Percentiles rank a stretch among this genome's conserved stretches.
Conservation (phyloP, 345 rosid genomes). For the Camelina hispida region DNA sequence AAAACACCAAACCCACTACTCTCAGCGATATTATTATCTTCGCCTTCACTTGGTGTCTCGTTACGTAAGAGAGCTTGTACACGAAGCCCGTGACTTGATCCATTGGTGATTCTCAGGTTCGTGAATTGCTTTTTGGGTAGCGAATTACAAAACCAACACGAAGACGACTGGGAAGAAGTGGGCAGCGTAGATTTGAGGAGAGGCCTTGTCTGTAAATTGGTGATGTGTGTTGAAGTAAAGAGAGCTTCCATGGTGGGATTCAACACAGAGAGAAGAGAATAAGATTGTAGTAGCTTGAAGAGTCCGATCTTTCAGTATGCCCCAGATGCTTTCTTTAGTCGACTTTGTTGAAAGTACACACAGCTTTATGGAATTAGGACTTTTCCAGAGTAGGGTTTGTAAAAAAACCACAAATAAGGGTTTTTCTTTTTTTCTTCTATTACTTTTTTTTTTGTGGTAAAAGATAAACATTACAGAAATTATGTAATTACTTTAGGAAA, state of each 20-base stretch:
- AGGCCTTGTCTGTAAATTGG: slow-evolving; percentile 51
- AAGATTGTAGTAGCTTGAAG: slow-evolving; percentile 9
- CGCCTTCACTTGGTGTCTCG: slow-evolving; percentile 56
- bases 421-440: background rate
- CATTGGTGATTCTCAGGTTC: slow-evolving; percentile 52
- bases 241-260: slow-evolving; percentile 65
- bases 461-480: background rate
- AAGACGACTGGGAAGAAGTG: slow-evolving; percentile 45
- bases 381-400: slow-evolving; percentile 40
- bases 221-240: slow-evolving; percentile 46
- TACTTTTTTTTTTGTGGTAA: background rate
- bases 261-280: background rate
- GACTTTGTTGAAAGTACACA: slow-evolving; percentile 22
- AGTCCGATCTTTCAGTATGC: slow-evolving; percentile 24
- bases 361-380: slow-evolving; percentile 29
- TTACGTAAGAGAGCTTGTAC: slow-evolving; percentile 47
- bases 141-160: slow-evolving; percentile 41
- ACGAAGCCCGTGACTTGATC: slow-evolving; percentile 50
- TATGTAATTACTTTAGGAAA: background rate
- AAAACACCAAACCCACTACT: slow-evolving; percentile 50
- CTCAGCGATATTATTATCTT: slow-evolving; percentile 47
- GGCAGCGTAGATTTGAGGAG: slow-evolving; percentile 39
- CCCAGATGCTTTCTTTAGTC: slow-evolving; percentile 25
- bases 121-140: slow-evolving; percentile 45
- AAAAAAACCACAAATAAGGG: background rate